phyloP scores from a whole-genome alignment of 2,329 filamentous ascomycete species.

The Alternaria burnsii region DNA sequence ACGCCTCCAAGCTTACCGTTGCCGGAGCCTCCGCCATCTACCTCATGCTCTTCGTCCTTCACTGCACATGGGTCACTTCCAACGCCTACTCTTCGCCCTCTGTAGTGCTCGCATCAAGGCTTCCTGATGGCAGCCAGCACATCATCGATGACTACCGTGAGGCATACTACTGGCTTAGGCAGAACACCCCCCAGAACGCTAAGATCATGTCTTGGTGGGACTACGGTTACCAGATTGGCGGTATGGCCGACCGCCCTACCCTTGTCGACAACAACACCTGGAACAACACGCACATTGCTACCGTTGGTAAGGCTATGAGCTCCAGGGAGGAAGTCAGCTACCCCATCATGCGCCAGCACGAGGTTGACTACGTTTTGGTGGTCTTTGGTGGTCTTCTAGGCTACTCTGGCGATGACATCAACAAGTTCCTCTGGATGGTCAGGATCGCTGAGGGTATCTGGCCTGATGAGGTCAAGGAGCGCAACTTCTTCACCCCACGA shows the following conservation, averaged over 20 bases:
- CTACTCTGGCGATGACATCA: slow-evolving; percentile 98
- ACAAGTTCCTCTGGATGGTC: slow-evolving; percentile 99
- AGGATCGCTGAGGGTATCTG: slow-evolving; percentile 98
- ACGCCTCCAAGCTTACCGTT: slow-evolving; percentile 80
- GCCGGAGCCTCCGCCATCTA: slow-evolving; percentile 78
- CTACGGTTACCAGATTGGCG: slow-evolving; percentile 99
- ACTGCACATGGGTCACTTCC: slow-evolving; percentile 99
- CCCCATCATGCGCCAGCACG: slow-evolving; percentile 96
- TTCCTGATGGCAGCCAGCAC: slow-evolving; percentile 94
- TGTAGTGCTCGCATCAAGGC: slow-evolving; percentile 88
- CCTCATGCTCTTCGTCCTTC: slow-evolving; percentile 90
- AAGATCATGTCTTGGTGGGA: slow-evolving; percentile 99
- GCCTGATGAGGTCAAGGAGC: slow-evolving; percentile 98
- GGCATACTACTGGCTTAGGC: slow-evolving; percentile 98
- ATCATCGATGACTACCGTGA: slow-evolving; percentile 99
- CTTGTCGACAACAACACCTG: slow-evolving; percentile 99
- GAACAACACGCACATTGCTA: slow-evolving; percentile 99
- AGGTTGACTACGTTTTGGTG: slow-evolving; percentile 98
- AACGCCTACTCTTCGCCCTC: slow-evolving; percentile 99
- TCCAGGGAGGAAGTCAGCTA: slow-evolving; percentile 98
- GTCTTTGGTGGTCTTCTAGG: slow-evolving; percentile 96
- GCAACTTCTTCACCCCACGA: slow-evolving; percentile 90
- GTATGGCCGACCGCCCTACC: slow-evolving; percentile 97
- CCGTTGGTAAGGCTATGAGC: slow-evolving; percentile 98
- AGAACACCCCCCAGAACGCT: slow-evolving; percentile 93